Base-by-base conservation (phyloP, 2,329 filamentous ascomycete genomes). In the Magnaporthiopsis rhizophila region DNA sequence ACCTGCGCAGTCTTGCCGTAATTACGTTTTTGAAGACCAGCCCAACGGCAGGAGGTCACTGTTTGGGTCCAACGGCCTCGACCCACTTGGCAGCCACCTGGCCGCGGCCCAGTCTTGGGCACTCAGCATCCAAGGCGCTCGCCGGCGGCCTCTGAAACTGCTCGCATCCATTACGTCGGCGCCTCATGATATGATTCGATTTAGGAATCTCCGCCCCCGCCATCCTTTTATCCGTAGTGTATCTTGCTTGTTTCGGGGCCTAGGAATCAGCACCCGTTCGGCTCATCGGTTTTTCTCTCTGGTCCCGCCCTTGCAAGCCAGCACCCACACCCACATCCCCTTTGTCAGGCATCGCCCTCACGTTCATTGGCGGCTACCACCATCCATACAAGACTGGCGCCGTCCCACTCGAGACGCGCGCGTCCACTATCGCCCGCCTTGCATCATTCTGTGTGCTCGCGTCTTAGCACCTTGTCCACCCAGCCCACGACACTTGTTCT, bases 61-160 rank as follows among this genome's bases (percentile, higher is more conserved):
- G 59, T 66, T 59, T 59, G 63, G 62, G 63, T 64, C 61, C 58
- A 66, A 65, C 32, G 65, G 65, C 67, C 65, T 21, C 6, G 38
- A 15, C 38, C 38, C 38, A 50, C 38, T 50, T 4, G 38, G 38
- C 38, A 21, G 38, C 38, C 38, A 50, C 15, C 38, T 50, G 38
- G 6, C 38, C 38, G 7, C 38, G 18, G 38, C 38, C 38, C 38
- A 50, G 38, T 50, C 38, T 50, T 50, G 38, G 38, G 38, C 38
- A 18, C 6, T 50, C 38, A 21, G 18, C 21, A 18, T 11, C 30
- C 38, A 18, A 50, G 18, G 38, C 18, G 11, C 38, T 50, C 18
- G 38, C 18, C 7, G 38, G 38, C 38, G 38, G 38, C 15, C 15
- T 50, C 38, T 50, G 38, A 50, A 45, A 50, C 38, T 50, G 38